These are phyloP conservation scores for Zea luxurians DNA, from an alignment of 176 grass and related monocot species.

Conservation along the genomic window DNA sequence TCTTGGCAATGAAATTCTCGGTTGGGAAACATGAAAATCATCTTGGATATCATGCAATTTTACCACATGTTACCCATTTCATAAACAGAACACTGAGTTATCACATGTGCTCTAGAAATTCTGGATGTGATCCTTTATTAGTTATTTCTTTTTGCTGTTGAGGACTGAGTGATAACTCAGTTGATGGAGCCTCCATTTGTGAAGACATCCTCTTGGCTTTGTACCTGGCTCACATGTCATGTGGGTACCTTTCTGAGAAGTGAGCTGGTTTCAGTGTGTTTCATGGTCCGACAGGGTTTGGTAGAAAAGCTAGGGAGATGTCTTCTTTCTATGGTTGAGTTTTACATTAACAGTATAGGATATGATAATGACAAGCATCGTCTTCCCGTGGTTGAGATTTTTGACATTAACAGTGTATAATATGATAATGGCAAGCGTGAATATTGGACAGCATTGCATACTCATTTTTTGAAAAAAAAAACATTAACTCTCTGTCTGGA, in stretches of 20 bases:
- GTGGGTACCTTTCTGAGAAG: not conserved
- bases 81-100: constrained; percentile 32
- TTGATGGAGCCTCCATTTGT: not conserved
- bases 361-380: constrained; percentile 11
- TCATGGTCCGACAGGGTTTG: not conserved
- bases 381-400: not conserved
- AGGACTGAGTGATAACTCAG: not conserved
- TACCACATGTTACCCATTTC: constrained; percentile 15
- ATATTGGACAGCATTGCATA: not conserved
- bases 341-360: constrained; percentile 2
- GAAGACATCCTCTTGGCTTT: not conserved
- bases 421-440: not conserved
- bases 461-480: not conserved
- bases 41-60: constrained; percentile 11
- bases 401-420: not conserved
- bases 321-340: not conserved
- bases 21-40: not conserved
- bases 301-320: not conserved
- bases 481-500: not conserved
- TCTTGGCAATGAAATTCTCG: not conserved
- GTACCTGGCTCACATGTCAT: not conserved
- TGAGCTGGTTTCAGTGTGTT: not conserved
- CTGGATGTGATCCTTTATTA: not conserved
- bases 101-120: constrained; percentile 15
- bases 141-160: constrained; percentile 3